Percentiles rank a stretch among this genome's conserved stretches.
phyloP scores from a whole-genome alignment of 1,284 basidiomycete genomes.

The Ceratobasidium sp. region DNA sequence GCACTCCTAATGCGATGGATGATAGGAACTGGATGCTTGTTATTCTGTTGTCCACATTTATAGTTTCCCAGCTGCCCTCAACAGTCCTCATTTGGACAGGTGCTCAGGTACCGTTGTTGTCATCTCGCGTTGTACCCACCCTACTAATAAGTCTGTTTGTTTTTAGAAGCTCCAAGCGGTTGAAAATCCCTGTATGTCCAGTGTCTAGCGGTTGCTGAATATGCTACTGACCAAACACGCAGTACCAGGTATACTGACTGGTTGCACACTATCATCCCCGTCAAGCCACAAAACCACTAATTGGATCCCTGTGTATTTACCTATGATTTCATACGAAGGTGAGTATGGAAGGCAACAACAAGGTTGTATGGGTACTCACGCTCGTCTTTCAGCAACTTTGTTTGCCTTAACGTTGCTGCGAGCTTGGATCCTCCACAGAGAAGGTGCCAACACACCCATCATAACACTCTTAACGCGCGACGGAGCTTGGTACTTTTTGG shows the following conservation, averaged over 20 bases:
- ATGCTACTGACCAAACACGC: not conserved
- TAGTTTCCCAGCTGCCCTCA: constrained; percentile 31
- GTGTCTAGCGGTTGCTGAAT: not conserved
- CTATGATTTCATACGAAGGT: too few relatives aligned
- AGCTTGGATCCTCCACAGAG: constrained; percentile 24
- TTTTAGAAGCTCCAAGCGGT: constrained; percentile 11
- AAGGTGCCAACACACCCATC: constrained; percentile 28
- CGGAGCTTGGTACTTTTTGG: constrained; percentile 44
- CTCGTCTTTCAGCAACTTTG: constrained; percentile 9
- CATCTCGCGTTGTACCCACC: not conserved
- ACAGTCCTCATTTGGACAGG: constrained; percentile 14
- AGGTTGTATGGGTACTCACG: constrained; percentile 11
- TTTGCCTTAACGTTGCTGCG: constrained; percentile 19
- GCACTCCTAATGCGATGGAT: not conserved
- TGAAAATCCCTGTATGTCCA: constrained; percentile 29
- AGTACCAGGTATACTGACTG: constrained; percentile 40
- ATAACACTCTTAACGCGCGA: constrained; percentile 33
- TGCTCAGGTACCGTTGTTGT: not conserved
- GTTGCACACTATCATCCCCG: constrained; percentile 15
- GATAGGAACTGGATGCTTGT: constrained; percentile 33
- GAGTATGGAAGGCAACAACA: too few relatives aligned
- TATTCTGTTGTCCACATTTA: constrained; percentile 5
- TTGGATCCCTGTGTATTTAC: not conserved
- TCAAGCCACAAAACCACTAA: constrained; percentile 6
- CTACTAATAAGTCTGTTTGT: not conserved